Evolutionary conservation across 768 basidiomycete species (phyloP).

Genomic region (Kwoniella sp.): DNA sequence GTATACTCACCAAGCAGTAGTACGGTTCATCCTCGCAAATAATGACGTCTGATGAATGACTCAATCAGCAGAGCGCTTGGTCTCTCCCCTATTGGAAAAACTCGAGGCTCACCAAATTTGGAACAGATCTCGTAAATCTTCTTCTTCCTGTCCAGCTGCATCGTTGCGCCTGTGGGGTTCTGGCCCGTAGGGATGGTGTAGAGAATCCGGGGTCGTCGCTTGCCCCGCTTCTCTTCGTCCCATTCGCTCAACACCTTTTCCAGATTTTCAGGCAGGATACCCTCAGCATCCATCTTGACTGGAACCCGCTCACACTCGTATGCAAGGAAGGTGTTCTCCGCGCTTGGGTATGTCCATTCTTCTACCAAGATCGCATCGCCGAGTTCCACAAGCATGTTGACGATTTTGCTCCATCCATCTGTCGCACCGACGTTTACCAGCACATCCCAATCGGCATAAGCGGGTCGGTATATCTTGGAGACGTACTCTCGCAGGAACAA

Average conservation of each 20-base stretch:
- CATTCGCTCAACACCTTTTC: constrained; percentile 66
- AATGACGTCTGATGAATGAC: constrained; percentile 62
- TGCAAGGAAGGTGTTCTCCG: constrained; percentile 52
- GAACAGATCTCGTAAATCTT: constrained; percentile 80
- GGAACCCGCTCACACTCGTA: constrained; percentile 39
- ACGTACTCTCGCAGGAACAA: constrained; percentile 66
- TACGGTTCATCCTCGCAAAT: constrained; percentile 86
- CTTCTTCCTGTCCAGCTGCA: constrained; percentile 67
- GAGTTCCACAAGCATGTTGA: constrained; percentile 61
- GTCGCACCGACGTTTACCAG: constrained; percentile 58
- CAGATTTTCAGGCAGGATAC: constrained; percentile 68
- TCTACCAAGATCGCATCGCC: constrained; percentile 58
- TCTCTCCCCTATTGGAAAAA: background rate
- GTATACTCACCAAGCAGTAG: constrained; percentile 60
- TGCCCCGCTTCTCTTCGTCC: constrained; percentile 65
- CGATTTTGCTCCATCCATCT: constrained; percentile 63
- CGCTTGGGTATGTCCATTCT: constrained; percentile 71
- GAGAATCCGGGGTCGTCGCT: constrained; percentile 61
- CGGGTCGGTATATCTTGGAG: constrained; percentile 59
- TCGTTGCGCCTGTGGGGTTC: constrained; percentile 79
- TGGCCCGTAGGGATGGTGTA: constrained; percentile 73
- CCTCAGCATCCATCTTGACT: constrained; percentile 70
- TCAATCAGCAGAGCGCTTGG: constrained; percentile 10
- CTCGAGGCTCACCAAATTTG: constrained; percentile 64
- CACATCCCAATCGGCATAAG: constrained; percentile 64